Percentiles rank a stretch among this genome's conserved stretches.
phyloP scores from a whole-genome alignment of 2,329 filamentous ascomycete species.

The Ceratocystis colombiana region DNA sequence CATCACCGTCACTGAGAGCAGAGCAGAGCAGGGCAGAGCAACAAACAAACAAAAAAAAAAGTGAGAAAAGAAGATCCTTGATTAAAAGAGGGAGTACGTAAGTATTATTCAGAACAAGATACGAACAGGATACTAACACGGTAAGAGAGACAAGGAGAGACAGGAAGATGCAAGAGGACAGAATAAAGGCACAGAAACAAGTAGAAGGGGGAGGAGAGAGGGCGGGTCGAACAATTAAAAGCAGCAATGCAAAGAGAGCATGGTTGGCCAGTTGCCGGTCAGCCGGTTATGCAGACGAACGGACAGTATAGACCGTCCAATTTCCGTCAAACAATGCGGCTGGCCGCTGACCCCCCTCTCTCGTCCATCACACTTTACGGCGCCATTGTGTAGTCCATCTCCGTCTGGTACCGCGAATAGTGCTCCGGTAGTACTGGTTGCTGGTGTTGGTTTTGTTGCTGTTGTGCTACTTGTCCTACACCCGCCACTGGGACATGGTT shows the following conservation, averaged over 20 bases:
- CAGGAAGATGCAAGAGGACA: background rate
- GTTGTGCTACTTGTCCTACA: background rate
- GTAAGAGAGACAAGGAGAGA: background rate
- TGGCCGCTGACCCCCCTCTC: background rate
- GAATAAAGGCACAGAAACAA: background rate
- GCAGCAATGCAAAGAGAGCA: background rate
- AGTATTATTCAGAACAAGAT: conserved; percentile 5
- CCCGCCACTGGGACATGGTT: conserved; percentile 34
- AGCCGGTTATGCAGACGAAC: background rate
- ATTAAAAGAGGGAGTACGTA: conserved; percentile 11
- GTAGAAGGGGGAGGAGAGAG: background rate
- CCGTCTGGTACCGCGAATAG: conserved; percentile 20
- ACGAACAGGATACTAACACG: conserved; percentile 9
- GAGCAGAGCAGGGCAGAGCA: background rate
- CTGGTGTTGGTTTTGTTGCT: conserved; percentile 29
- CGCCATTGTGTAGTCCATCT: conserved; percentile 25
- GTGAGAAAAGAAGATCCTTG: background rate
- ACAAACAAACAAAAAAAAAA: too few species aligned
- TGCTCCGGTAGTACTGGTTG: conserved; percentile 24
- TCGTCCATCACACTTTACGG: conserved; percentile 7
- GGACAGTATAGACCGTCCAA: background rate
- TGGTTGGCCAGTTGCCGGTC: background rate
- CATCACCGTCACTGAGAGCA: conserved; percentile 4
- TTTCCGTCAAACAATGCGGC: too few species aligned
- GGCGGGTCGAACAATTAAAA: background rate